Conservation (phyloP, 2,329 filamentous ascomycete species). For the Neoascochyta sp. region DNA sequence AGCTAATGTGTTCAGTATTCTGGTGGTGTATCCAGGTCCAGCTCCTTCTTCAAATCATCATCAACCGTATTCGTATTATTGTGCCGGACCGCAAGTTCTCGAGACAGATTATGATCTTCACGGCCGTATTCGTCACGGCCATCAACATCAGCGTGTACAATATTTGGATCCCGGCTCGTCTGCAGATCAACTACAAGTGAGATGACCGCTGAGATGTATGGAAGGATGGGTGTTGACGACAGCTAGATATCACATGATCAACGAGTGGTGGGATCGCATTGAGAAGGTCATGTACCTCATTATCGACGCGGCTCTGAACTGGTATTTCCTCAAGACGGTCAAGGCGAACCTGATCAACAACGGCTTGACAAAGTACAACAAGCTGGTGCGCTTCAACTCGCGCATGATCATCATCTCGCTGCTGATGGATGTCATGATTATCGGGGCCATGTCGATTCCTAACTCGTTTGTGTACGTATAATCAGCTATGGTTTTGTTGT, state of each 20-base stretch:
- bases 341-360: constrained; percentile 48
- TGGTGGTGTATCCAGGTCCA: constrained; percentile 41
- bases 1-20: no score
- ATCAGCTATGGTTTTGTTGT: no score
- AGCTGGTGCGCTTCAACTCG: constrained; percentile 50
- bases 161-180: constrained; percentile 42
- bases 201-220: constrained; percentile 1
- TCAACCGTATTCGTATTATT: constrained; percentile 40
- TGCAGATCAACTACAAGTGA: constrained; percentile 28
- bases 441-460: constrained; percentile 47
- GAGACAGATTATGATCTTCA: constrained; percentile 35
- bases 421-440: constrained; percentile 49
- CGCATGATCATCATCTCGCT: constrained; percentile 50
- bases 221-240: constrained; percentile 2
- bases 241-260: constrained; percentile 29
- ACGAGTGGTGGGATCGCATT: constrained; percentile 39
- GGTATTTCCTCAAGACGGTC: constrained; percentile 44
- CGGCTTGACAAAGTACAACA: constrained; percentile 51
- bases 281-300: constrained; percentile 39
- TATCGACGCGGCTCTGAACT: constrained; percentile 38
- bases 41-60: constrained; percentile 41
- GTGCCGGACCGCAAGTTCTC: constrained; percentile 31
- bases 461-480: constrained; percentile 47
- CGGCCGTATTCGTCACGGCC: constrained; percentile 36
- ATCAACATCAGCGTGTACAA: constrained; percentile 40